Conservation (phyloP, 139 green algal genomes). For the Haematococcus sp. region DNA sequence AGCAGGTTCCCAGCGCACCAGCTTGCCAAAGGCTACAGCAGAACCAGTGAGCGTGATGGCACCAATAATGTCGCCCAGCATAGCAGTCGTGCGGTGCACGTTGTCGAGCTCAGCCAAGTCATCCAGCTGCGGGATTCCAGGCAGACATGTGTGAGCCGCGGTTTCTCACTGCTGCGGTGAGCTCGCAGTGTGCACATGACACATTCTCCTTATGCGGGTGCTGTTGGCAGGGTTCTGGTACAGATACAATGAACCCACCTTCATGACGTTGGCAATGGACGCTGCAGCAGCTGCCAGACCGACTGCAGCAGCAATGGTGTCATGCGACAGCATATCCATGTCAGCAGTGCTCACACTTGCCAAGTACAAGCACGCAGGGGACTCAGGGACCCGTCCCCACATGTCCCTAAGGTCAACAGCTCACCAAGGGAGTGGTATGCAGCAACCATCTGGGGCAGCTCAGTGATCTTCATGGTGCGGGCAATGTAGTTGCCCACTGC, state of each 20-base stretch:
- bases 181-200: no score
- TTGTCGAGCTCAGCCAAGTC: slow-evolving; percentile 60
- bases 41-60: slow-evolving; percentile 81
- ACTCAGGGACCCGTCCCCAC: no score
- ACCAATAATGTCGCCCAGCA: slow-evolving; percentile 79
- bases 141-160: slow-evolving; percentile 25
- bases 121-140: background rate
- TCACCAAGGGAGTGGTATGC: slow-evolving; percentile 89
- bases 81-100: slow-evolving; percentile 52
- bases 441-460: slow-evolving; percentile 70
- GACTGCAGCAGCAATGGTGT: no score
- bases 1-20: no score
- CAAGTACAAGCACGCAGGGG: no score
- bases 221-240: no score
- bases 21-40: slow-evolving; percentile 85
- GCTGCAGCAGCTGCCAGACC: slow-evolving; percentile 67
- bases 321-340: no score
- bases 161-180: no score
- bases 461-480: slow-evolving; percentile 30
- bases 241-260: no score
- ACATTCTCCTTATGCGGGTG: no score
- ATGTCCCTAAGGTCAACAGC: no score
- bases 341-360: no score
- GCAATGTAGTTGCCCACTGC: background rate
- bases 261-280: slow-evolving; percentile 74